Conservation (phyloP, 495 filamentous ascomycete genomes). For the Astrocystis sublimbata region DNA sequence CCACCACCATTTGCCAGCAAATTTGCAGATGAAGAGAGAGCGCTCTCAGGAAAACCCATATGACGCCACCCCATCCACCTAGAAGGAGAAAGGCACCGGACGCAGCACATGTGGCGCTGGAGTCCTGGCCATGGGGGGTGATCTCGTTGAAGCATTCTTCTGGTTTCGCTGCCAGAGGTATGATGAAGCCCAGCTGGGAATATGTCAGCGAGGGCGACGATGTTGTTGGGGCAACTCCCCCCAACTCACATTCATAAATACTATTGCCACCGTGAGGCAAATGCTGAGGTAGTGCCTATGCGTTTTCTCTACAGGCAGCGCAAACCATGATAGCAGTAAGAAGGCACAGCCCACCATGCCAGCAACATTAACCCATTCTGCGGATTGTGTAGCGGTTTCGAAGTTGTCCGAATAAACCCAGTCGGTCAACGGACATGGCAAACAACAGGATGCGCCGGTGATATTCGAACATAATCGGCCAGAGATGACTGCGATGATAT, state of each 20-base stretch:
- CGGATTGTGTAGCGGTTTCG: conserved; percentile 58
- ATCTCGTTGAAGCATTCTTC: conserved; percentile 85
- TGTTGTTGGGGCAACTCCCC: neutral
- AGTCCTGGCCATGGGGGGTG: conserved; percentile 91
- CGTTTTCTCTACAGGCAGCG: conserved; percentile 86
- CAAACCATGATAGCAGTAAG: conserved; percentile 76
- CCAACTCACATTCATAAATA: conserved; percentile 74
- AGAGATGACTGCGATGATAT: conserved; percentile 55
- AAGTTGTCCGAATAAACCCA: conserved; percentile 84
- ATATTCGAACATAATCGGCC: conserved; percentile 60
- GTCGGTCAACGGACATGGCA: conserved; percentile 84
- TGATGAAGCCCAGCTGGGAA: conserved; percentile 74
- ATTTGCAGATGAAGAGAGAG: conserved; percentile 95
- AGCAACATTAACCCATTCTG: conserved; percentile 78
- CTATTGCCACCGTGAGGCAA: conserved; percentile 71
- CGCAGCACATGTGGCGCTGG: conserved; percentile 76
- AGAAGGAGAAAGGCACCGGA: conserved; percentile 82
- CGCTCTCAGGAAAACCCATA: conserved; percentile 91
- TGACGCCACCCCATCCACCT: conserved; percentile 77
- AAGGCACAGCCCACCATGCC: conserved; percentile 72
- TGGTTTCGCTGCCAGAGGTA: conserved; percentile 79
- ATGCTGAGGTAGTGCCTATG: conserved; percentile 91
- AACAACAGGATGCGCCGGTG: conserved; percentile 64
- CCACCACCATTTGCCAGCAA: conserved; percentile 92
- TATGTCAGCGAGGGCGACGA: conserved; percentile 9